Evolutionary conservation across 768 basidiomycete species (phyloP), one percentile per base, ranked within the genome.

Genomic region (Leucocoprinus birnbaumii): DNA sequence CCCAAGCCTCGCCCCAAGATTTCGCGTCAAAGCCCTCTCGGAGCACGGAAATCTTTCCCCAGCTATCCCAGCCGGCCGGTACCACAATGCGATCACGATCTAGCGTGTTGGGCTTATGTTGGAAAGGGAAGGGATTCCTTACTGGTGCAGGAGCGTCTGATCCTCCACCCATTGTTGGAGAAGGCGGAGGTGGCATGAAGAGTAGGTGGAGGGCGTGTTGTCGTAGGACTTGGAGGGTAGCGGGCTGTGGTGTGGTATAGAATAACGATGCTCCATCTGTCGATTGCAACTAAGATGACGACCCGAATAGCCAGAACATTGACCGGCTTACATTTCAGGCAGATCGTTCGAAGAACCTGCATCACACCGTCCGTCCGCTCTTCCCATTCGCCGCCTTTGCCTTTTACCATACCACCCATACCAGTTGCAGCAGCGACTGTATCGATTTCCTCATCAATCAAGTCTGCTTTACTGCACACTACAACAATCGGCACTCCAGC

Each of bases 51-150:
- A 98, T 96, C 75, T 98, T 98, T 0, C 95, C 94, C 91, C 93
- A 97, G 61, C 90, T 92, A 65, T 98, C 97, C 97, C 97, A 99
- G 1, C 97, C 97, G 1, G 92, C 83, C 1, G 96, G 97, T 5
- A 98, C 85, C 42, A 97, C 83, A 49, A 98, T 87, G 11, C 84
- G 86, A 64, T 98, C 95, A 27, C 97, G 85, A 66, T 98, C 97
- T 44, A 98, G 75, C 0, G 91, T 88, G 66, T 98, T 98, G 1
- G 97, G 88, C 60, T 89, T 87, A 53, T 91, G 83, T 2, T 78
- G 72, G 70, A 97, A 98, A 0, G 92, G 87, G 71, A 98, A 97
- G 1, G 86, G 83, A 62, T 91, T 91, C 37, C 87, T 84, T 24
- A 75, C 73, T 4, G 87, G 84, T 3, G 83, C 80, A 31, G 85